Evolutionary conservation across 768 basidiomycete species (phyloP).

Genomic region (Crucibulum laeve): DNA sequence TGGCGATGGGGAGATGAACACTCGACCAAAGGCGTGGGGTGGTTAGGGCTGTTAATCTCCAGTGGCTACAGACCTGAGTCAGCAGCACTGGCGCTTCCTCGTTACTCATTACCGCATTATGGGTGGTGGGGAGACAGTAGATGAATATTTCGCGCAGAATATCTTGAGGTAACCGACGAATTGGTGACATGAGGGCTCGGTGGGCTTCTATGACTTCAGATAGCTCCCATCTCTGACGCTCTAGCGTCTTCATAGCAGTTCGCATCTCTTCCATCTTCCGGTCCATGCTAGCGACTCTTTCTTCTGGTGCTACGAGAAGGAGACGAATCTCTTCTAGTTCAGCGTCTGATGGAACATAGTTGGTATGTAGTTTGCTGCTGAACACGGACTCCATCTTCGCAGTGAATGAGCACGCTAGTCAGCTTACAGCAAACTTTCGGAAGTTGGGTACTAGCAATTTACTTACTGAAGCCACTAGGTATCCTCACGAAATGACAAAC

Average conservation of each 20-base stretch:
- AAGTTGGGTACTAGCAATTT: no score
- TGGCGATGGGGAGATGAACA: constrained; percentile 2
- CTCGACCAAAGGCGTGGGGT: constrained; percentile 6
- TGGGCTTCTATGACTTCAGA: not conserved
- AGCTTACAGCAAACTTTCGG: no score
- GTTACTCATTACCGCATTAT: constrained; percentile 1
- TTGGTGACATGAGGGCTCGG: not conserved
- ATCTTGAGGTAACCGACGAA: not conserved
- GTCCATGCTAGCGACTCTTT: not conserved
- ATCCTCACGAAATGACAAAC: no score
- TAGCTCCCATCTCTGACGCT: not conserved
- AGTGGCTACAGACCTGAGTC: constrained; percentile 5
- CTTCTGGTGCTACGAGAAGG: not conserved
- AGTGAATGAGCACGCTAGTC: no score
- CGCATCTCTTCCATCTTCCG: not conserved
- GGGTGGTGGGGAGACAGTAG: constrained; percentile 1
- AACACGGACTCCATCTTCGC: not conserved
- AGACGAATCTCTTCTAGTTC: not conserved
- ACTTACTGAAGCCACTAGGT: no score
- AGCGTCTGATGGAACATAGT: not conserved
- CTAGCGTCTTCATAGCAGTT: not conserved
- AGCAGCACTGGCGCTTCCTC: constrained; percentile 8
- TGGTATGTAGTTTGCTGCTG: not conserved
- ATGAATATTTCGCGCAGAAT: constrained; percentile 2
- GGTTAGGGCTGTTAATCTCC: constrained; percentile 2